Base-by-base conservation (phyloP, 495 filamentous ascomycete species). In the Hyphodiscus hymeniophilus region DNA sequence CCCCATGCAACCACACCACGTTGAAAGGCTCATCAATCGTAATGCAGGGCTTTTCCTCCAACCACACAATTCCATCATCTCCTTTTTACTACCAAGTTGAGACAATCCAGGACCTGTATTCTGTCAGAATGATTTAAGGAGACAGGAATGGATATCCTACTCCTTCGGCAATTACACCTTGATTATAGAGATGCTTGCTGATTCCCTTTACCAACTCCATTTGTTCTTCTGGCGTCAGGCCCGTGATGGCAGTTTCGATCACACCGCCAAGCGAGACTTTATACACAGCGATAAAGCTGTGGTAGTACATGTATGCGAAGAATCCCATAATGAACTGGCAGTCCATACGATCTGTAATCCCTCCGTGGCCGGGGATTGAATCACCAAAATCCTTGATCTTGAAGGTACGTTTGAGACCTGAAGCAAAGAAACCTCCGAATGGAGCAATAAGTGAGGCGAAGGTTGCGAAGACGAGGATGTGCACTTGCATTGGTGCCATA, bases 291-390 rank as follows among this genome's bases (percentile, higher is more conserved):
- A 99, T 92, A 63, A 99, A 99, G 59, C 87, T 90, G 64, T 95
- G 88, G 67, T 92, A 97, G 67, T 99, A 99, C 74, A 99, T 86
- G 67, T 85, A 97, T 11, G 94, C 79, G 58, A 99, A 97, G 71
- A 96, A 88, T 8, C 94, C 94, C 94, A 99, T 99, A 69, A 96
- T 97, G 70, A 96, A 96, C 62, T 99, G 94, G 68, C 94, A 99
- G 60, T 99, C 94, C 94, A 99, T 97, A 20, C 94, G 82, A 64
- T 99, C 94, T 6, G 94, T 99, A 66, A 99, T 97, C 54, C 94
- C 94, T 41, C 94, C 94, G 58, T 99, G 94, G 31, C 94, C 94
- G 2, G 94, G 94, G 55, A 99, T 97, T 16, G 86, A 88, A 62
- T 99, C 88, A 59, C 94, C 94, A 64, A 99, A 99, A 68, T 99